Percentiles rank a stretch among this genome's conserved stretches.
phyloP scores from a whole-genome alignment of 1,284 basidiomycete genomes.

The Trichosporon asahii region DNA sequence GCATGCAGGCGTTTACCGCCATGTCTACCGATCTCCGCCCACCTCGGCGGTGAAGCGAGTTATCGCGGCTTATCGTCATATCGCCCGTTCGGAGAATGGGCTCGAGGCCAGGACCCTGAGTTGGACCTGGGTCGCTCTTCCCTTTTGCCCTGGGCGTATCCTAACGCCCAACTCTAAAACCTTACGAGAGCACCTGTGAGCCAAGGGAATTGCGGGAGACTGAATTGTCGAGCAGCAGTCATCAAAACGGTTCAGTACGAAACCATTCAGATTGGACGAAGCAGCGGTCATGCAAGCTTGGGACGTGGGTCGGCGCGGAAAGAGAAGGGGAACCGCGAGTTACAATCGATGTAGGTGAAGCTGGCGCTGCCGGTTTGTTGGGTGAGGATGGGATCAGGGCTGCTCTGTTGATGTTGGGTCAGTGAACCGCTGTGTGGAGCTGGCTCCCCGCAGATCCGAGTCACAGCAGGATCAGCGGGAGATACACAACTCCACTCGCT shows the following conservation, averaged over 20 bases:
- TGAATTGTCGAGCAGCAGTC: conserved; percentile 1
- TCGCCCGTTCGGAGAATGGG: background rate
- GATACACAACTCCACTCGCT: background rate
- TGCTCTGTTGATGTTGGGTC: background rate
- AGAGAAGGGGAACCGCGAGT: background rate
- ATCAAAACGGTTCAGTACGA: background rate
- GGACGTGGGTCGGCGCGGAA: background rate
- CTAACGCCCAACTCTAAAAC: background rate
- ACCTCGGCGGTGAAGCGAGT: background rate
- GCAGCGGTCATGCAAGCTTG: background rate
- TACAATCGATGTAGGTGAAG: background rate
- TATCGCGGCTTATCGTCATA: background rate
- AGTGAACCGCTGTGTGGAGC: background rate
- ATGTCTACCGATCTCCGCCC: background rate
- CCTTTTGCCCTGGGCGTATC: too few relatives aligned
- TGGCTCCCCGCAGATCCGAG: background rate
- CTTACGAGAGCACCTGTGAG: background rate
- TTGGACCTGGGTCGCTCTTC: background rate
- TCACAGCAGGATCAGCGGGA: background rate
- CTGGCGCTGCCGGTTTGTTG: background rate
- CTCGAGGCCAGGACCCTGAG: background rate
- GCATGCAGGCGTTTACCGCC: background rate
- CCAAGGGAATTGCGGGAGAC: background rate
- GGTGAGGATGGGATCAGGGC: background rate
- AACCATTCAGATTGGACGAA: background rate